Percentiles rank a stretch among this genome's conserved stretches.
phyloP scores from a whole-genome alignment of 257 asterid genomes.

The Ehretia macrophylla region DNA sequence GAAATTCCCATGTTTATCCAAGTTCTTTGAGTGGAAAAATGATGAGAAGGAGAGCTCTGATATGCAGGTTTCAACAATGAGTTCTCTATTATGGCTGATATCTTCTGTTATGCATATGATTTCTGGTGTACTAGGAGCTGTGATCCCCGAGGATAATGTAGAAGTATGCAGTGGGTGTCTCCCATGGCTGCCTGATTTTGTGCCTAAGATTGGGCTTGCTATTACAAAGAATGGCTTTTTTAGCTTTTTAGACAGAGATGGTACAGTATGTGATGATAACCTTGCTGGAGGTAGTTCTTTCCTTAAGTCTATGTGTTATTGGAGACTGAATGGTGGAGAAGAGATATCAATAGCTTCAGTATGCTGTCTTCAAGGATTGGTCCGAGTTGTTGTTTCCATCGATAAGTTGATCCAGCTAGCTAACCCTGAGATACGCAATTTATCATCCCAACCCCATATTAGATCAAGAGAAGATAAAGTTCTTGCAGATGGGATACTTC shows the following conservation, averaged over 20 bases:
- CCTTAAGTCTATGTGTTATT: constrained; percentile 43
- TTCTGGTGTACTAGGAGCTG: constrained; percentile 63
- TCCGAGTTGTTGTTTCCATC: constrained; percentile 47
- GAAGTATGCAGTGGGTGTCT: constrained; percentile 31
- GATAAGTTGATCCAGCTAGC: constrained; percentile 66
- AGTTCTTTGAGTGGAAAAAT: constrained; percentile 27
- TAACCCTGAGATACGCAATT: constrained; percentile 38
- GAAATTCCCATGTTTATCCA: constrained; percentile 34
- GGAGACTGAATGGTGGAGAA: constrained; percentile 38
- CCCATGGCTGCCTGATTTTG: constrained; percentile 90
- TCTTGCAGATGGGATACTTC: constrained; percentile 65
- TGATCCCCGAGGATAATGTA: constrained; percentile 42
- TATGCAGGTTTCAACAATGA: constrained; percentile 37
- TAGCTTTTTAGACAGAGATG: constrained; percentile 33
- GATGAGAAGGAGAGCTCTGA: constrained; percentile 20
- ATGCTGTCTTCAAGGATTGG: constrained; percentile 81
- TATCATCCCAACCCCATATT: constrained; percentile 22
- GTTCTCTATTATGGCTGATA: constrained; percentile 60
- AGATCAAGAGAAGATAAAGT: constrained; percentile 48
- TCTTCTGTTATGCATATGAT: constrained; percentile 75
- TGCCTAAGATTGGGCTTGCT: constrained; percentile 66
- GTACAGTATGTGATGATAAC: constrained; percentile 7
- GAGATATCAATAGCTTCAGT: constrained; percentile 65
- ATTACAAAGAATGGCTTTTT: constrained; percentile 52
- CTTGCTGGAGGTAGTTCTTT: constrained; percentile 39